Base-by-base conservation (phyloP, 257 asterid genomes). In the Solanum piurae region DNA sequence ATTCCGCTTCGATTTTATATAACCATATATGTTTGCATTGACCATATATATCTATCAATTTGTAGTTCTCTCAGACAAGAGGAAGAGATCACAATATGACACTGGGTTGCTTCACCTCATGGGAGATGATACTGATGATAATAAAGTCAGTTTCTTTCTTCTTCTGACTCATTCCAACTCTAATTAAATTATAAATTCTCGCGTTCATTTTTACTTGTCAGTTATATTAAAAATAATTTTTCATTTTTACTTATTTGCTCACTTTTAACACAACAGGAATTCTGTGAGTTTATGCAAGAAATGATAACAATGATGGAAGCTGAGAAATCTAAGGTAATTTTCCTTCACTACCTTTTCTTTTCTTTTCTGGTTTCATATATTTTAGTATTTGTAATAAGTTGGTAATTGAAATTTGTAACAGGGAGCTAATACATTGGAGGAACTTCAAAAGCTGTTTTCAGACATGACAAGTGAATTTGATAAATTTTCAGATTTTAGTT, bases 71-170 rank as follows among this genome's bases (percentile, higher is more conserved):
- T 88, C 89, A 21, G 89, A 90, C 85, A 46, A 87, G 87, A 83
- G 89, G n/a, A 86, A 90, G 46, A 90, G 88, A 86, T 86, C 60
- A 31, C 58, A 73, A n/a, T 90, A 85, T 37, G 92, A 90, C 86
- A 90, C 86, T 42, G 89, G 84, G 80, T 60, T 88, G 12, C 86
- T 87, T 62, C 87, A 72, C 79, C 86, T 79, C 34, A 60, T 85
- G 37, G 86, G 60, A 42, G 87, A 88, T 9, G 84, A 87, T 20
- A 49, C 37, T 87, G 87, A 76, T 66, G 86, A 76, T 66, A 87
- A 88, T 38, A 69, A 60, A 12, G 83, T 82, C 12, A 13, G 86
- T 89, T 80, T 34, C 86, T 85, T 23, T 49, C 25, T 69, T 42
- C 18, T 85, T 86, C 38, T 13, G 36, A 27, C 38, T 21, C 6